Base-by-base conservation (phyloP, 441 rosid genomes). In the Brassica hybrid region DNA sequence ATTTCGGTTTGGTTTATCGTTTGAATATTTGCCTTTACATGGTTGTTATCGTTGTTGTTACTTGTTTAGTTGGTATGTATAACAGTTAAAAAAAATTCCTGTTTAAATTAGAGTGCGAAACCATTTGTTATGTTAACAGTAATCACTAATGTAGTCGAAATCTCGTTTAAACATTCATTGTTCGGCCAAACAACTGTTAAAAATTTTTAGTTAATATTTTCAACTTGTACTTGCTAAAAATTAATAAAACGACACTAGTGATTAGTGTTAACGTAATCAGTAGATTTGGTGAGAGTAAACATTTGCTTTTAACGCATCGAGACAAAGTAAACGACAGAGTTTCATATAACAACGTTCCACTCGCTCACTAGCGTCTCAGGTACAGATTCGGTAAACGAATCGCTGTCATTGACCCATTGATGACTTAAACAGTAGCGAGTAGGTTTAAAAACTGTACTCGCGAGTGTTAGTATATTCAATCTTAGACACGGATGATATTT, bases 231-330 rank as follows among this genome's bases (percentile, higher is more conserved):
- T n/a, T n/a, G n/a, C n/a, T n/a, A n/a, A n/a, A n/a, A n/a, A n/a
- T n/a, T 5, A 30, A 30, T 30, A 30, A 30, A 30, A 30, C 34
- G 34, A 30, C 34, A 27, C 30, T 81, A 43, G 4, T 3, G 54
- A 30, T 86, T 90, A 45, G 60, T 56, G 65, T 69, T 9, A 54
- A n/a, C 13, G 25, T 64, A 71, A 48, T 41, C 61, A 25, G 16
- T 2, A 17, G 23, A 17, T 71, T 21, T 52, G 6, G 76, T 77
- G 63, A 48, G 64, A 59, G 9, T 19, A 76, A 16, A 23, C 62
- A 52, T 50, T 14, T 12, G 41, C 0, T 23, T 67, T 21, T 19
- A 17, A 52, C 27, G 41, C 48, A 62, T 16, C 7, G 2, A 30
- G 69, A 59, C 45, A 48, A 30, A 77, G 64, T 72, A 77, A 58